Percentiles rank a stretch among this genome's conserved stretches.
Conservation (phyloP, 2,329 filamentous ascomycete genomes). For the Teratosphaeria zuluensis region DNA sequence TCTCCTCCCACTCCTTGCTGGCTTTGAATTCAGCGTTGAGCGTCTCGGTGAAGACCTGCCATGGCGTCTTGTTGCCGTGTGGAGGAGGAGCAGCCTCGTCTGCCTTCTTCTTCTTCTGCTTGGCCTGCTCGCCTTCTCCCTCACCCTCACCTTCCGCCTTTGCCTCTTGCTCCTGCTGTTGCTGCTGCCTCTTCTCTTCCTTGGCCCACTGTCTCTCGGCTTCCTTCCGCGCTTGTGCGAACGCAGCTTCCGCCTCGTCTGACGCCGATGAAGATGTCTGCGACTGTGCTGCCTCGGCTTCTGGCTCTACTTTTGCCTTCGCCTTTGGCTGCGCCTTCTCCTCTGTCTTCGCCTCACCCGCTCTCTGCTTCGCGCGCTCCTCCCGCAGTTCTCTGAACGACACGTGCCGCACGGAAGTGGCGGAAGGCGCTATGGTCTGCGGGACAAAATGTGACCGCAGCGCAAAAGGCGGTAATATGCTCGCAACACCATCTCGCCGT, state of each 20-base stretch:
- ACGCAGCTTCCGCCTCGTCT: conserved; percentile 26
- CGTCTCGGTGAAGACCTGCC: conserved; percentile 98
- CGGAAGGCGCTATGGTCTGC: conserved; percentile 33
- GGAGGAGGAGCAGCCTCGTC: conserved; percentile 63
- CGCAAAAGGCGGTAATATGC: conserved; percentile 24
- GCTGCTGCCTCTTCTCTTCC: conserved; percentile 13
- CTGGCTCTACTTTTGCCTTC: conserved; percentile 25
- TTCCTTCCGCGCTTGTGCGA: conserved; percentile 26
- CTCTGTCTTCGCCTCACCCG: conserved; percentile 13
- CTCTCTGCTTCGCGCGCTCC: conserved; percentile 25
- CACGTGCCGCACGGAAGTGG: conserved; percentile 35
- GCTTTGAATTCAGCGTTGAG: conserved; percentile 87
- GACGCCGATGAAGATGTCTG: conserved; percentile 20
- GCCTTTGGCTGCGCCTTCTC: conserved; percentile 25
- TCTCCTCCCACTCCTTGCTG: conserved; percentile 98
- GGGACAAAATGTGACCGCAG: conserved; percentile 36
- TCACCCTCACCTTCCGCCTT: conserved; percentile 25
- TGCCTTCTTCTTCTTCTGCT: conserved; percentile 40
- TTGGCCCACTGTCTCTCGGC: conserved; percentile 35
- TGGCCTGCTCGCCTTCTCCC: conserved; percentile 33
- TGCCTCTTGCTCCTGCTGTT: conserved; percentile 35
- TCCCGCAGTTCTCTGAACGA: conserved; percentile 31
- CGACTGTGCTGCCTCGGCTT: conserved; percentile 14
- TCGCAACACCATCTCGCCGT: conserved; percentile 13
- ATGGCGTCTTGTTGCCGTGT: conserved; percentile 95